These are phyloP conservation scores for Coelastrella sp. DNA, from an alignment of 139 green algal genomes.

Conservation along the genomic window DNA sequence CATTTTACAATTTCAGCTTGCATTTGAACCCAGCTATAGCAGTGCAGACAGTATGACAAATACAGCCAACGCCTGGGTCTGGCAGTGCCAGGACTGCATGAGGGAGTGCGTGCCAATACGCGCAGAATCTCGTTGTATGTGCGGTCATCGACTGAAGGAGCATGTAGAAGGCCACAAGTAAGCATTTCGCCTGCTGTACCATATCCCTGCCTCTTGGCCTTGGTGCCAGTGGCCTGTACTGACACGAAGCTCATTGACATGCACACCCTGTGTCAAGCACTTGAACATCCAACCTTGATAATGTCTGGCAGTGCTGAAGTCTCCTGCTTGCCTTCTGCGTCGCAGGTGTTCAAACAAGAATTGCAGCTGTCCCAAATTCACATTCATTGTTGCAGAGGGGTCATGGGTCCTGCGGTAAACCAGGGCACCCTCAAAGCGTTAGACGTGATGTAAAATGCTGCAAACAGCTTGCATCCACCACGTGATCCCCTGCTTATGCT, in stretches of 20 bases:
- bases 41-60: no score
- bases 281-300: background rate
- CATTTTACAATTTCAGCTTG: no score
- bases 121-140: constrained; percentile 55
- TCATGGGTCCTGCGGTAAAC: constrained; percentile 65
- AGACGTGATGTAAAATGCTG: no score
- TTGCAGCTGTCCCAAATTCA: constrained; percentile 74
- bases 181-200: background rate
- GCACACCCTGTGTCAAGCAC: background rate
- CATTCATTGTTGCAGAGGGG: constrained; percentile 82
- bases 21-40: no score
- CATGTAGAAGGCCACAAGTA: constrained; percentile 51
- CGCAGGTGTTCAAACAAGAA: constrained; percentile 58
- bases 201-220: background rate
- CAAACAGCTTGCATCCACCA: no score
- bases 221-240: background rate
- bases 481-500: no score
- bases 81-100: constrained; percentile 33
- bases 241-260: background rate
- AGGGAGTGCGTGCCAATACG: constrained; percentile 74
- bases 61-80: background rate
- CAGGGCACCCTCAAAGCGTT: no score
- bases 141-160: constrained; percentile 72
- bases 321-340: background rate
- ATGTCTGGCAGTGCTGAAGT: background rate